phyloP scores from a whole-genome alignment of 2,329 filamentous ascomycete species.

The Fusarium nelsonii region DNA sequence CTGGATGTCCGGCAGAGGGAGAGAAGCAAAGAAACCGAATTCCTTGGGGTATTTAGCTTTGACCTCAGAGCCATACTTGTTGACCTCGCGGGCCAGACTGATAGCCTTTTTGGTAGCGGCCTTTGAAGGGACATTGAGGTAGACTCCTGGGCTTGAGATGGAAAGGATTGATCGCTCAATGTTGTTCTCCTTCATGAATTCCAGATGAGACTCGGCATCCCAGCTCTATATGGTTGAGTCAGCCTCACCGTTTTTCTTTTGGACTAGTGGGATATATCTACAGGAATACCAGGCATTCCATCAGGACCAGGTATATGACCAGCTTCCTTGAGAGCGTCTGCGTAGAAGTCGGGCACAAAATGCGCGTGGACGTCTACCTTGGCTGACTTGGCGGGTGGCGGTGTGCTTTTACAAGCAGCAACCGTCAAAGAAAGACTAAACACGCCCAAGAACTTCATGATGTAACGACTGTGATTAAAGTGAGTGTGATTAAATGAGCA shows the following conservation, averaged over 20 bases:
- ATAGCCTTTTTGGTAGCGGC: conserved; percentile 3
- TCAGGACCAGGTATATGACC: conserved; percentile 2
- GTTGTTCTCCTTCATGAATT: conserved; percentile 23
- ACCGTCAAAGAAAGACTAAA: neutral
- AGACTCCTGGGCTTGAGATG: conserved; percentile 16
- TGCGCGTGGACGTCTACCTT: conserved; percentile 23
- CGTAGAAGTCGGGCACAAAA: conserved; percentile 17
- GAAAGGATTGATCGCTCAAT: conserved; percentile 18
- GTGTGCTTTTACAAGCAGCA: conserved; percentile 3
- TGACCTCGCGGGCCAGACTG: neutral
- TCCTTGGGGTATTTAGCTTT: conserved; percentile 21
- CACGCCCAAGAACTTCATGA: conserved; percentile 2
- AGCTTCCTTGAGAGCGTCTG: conserved; percentile 12
- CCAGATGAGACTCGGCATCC: conserved; percentile 15
- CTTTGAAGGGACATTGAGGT: conserved; percentile 15
- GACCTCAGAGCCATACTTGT: conserved; percentile 5
- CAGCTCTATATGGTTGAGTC: neutral
- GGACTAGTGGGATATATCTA: neutral
- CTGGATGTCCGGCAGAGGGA: conserved; percentile 12
- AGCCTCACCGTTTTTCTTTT: accelerated
- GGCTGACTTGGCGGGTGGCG: conserved; percentile 1
- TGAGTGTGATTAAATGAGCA: neutral
- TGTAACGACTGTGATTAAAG: neutral
- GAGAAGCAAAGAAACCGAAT: conserved; percentile 14
- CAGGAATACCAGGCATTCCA: conserved; percentile 15